phyloP scores from a whole-genome alignment of 2,329 filamentous ascomycete species.

The Pestalotiopsis sp. region DNA sequence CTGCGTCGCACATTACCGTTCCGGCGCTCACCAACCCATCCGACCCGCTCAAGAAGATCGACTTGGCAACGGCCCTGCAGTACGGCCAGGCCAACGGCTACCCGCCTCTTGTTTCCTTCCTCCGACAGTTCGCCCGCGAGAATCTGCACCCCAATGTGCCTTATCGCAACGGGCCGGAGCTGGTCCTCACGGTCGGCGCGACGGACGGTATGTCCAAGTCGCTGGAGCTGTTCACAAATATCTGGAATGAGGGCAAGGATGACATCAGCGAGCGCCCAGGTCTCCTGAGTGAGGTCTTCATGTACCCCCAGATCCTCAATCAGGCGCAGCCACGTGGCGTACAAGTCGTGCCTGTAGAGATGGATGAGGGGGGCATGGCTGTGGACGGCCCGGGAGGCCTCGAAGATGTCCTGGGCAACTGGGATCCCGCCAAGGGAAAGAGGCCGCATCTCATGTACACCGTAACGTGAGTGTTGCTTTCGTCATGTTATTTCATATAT shows the following conservation, averaged over 20 bases:
- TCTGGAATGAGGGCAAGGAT: conserved; percentile 73
- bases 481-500: background rate
- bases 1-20: conserved; percentile 64
- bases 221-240: conserved; percentile 74
- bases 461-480: conserved; percentile 68
- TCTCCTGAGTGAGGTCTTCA: conserved; percentile 78
- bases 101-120: conserved; percentile 74
- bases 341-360: conserved; percentile 72
- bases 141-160: conserved; percentile 81
- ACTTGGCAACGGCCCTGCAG: conserved; percentile 80
- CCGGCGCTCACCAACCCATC: conserved; percentile 55
- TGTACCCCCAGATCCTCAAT: conserved; percentile 77
- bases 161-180: conserved; percentile 75
- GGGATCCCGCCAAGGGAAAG: conserved; percentile 75
- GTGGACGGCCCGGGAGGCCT: conserved; percentile 73
- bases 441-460: conserved; percentile 87
- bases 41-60: conserved; percentile 72
- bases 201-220: conserved; percentile 86
- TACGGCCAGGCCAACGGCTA: conserved; percentile 86
- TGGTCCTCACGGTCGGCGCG: conserved; percentile 78
- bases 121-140: conserved; percentile 77
- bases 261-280: conserved; percentile 73
- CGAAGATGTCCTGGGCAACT: conserved; percentile 77
- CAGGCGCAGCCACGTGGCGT: conserved; percentile 69
- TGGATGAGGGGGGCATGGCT: conserved; percentile 82